Percentiles rank a stretch among this genome's conserved stretches.
Conservation (phyloP, 305 asterid species). For the Fraxinus sp. region DNA sequence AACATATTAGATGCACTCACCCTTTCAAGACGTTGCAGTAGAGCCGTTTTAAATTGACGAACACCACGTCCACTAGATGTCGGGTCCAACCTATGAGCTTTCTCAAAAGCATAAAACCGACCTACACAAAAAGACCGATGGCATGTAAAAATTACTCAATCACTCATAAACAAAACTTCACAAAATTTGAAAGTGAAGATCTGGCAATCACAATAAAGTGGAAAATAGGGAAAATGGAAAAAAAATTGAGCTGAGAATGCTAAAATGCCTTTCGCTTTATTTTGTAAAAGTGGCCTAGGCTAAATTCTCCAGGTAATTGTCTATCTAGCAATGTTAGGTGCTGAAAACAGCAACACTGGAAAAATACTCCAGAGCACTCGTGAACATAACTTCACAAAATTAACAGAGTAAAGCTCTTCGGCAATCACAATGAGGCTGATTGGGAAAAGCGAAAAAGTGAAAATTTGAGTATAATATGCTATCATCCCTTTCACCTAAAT, state of each 20-base stretch:
- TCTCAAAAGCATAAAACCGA: constrained; percentile 96
- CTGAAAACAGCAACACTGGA: neutral
- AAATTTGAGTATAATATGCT: neutral
- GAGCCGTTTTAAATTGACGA: constrained; percentile 98
- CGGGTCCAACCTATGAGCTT: constrained; percentile 96
- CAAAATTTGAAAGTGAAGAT: constrained; percentile 4
- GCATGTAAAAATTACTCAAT: constrained; percentile 22
- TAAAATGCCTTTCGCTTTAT: neutral
- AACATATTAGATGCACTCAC: constrained; percentile 42
- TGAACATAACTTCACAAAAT: neutral
- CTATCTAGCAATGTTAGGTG: neutral
- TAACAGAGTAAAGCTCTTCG: constrained; percentile 2
- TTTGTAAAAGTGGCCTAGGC: neutral
- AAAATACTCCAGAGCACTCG: neutral
- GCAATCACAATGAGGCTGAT: neutral
- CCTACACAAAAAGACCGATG: constrained; percentile 48
- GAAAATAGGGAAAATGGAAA: neutral
- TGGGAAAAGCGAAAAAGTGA: neutral
- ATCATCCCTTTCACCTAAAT: neutral
- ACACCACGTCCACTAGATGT: constrained; percentile 98
- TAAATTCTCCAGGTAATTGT: constrained; percentile 2
- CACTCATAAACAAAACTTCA: neutral
- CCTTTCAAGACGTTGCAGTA: constrained; percentile 92
- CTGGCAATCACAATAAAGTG: constrained; percentile 1
- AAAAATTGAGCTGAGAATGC: constrained; percentile 7